Conservation (phyloP, 441 rosid species). For the Arabidopsis hybrid region DNA sequence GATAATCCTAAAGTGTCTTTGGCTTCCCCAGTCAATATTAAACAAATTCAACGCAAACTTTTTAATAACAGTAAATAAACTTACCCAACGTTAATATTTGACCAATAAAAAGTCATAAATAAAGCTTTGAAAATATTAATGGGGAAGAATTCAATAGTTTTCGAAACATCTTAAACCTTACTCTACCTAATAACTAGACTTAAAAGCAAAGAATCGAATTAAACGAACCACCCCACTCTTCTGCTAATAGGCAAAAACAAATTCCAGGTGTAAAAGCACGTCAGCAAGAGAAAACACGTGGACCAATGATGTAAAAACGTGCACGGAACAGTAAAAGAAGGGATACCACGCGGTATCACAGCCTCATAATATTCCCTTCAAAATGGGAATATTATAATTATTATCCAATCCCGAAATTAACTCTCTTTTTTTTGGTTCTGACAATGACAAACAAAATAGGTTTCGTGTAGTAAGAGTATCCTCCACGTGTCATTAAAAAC, state of each 20-base stretch:
- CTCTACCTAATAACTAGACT: conserved; percentile 11
- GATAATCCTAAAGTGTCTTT: no score
- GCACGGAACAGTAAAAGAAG: conserved; percentile 38
- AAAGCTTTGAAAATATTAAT: not conserved
- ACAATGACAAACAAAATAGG: conserved; percentile 39
- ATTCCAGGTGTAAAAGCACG: conserved; percentile 16
- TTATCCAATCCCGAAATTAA: conserved; percentile 43
- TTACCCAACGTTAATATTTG: conserved; percentile 23
- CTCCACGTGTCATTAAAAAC: conserved; percentile 59
- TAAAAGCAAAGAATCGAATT: conserved; percentile 22
- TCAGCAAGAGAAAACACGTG: conserved; percentile 32
- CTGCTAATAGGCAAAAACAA: not conserved
- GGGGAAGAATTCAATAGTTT: conserved; percentile 4
- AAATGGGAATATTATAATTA: conserved; percentile 11
- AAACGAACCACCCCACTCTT: not conserved
- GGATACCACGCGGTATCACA: conserved; percentile 38
- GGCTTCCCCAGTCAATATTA: no score
- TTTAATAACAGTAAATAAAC: not conserved
- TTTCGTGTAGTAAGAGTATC: conserved; percentile 36
- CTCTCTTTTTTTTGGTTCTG: conserved; percentile 1
- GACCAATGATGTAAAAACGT: conserved; percentile 35
- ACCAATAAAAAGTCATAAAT: not conserved
- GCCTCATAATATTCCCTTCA: conserved; percentile 28
- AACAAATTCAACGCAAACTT: no score
- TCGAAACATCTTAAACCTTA: not conserved